Evolutionary conservation across 305 asterid genomes (phyloP).

Genomic region (Ilex paraguariensis): DNA sequence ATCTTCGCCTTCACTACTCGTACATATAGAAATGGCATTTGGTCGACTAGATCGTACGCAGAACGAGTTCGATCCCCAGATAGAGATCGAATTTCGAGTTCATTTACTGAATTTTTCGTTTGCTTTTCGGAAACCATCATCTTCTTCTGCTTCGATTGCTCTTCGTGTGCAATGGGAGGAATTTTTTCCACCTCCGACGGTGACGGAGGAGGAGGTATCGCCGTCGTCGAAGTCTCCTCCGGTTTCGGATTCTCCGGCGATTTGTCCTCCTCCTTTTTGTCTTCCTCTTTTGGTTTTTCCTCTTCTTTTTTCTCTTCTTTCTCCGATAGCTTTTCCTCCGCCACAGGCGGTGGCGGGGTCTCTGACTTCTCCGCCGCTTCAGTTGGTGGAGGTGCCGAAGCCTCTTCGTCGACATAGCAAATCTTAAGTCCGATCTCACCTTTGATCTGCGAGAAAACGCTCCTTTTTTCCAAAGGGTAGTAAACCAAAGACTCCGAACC

Average conservation of each 20-base stretch:
- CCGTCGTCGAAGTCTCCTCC: constrained; percentile 6
- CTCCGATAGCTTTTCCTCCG: constrained; percentile 12
- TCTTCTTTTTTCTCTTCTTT: constrained; percentile 36
- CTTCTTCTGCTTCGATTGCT: constrained; percentile 19
- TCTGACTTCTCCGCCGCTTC: constrained; percentile 30
- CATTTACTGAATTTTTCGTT: constrained; percentile 27
- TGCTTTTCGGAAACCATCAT: not conserved
- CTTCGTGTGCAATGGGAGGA: constrained; percentile 43
- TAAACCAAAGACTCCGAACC: constrained; percentile 65
- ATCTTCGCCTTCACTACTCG: constrained; percentile 70
- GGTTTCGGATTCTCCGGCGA: constrained; percentile 36
- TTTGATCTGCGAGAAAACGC: constrained; percentile 86
- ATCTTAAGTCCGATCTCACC: constrained; percentile 81
- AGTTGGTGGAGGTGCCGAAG: constrained; percentile 32
- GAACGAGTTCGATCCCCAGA: constrained; percentile 41
- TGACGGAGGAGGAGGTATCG: constrained; percentile 25
- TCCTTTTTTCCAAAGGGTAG: constrained; percentile 80
- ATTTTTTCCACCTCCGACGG: constrained; percentile 24
- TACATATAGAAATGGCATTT: constrained; percentile 72
- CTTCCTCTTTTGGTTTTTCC: constrained; percentile 31
- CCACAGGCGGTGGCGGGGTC: constrained; percentile 14
- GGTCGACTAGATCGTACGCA: constrained; percentile 79
- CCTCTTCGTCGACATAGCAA: constrained; percentile 53
- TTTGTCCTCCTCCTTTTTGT: constrained; percentile 35
- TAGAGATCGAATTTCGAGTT: constrained; percentile 13